Evolutionary conservation across 2,329 filamentous ascomycete species (phyloP), one percentile per base, ranked within the genome.

Genomic region (Talaromyces rugulosus): DNA sequence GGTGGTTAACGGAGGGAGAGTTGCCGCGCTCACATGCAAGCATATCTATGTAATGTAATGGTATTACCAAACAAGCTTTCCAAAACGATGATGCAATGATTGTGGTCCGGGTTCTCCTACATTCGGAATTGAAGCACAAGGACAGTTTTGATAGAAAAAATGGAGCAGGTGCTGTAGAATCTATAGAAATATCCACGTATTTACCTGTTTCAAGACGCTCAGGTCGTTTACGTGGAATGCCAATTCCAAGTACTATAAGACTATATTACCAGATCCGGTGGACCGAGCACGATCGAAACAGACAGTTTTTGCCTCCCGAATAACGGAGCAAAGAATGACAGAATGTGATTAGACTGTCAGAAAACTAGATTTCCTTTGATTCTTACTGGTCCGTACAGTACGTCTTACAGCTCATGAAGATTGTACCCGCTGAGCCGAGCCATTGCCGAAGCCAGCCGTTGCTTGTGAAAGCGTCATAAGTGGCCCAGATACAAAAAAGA

Each of bases 401-500:
- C 16, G 8, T n/a, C 42, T 23, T 8, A 5, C 47, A 23, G 18
- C 47, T 51, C 18, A 51, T 34, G 40, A 30, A 30, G 14, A 31
- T 54, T 63, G 68, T 64, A 71, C 72, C 73, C 74, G 73, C 68
- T 74, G 70, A 75, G 69, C 74, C 74, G 74, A 76, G 70, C 66
- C 69, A 73, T 76, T 75, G 73, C 74, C 74, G 74, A 23, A 66
- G 63, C 58, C 63, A 62, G 63, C 61, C 64, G 72, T 72, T 69
- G 70, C 69, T 30, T 65, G 67, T 62, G 59, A 63, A 63, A 68
- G 62, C 53, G 65, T 62, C 66, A 72, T 73, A 74, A 72, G 67
- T 68, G 50, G 30, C 16, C 30, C 50, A 31, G 30, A 53, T 53
- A 53, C 50, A 53, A 53, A 53, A 53, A 53, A 53, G 50, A 53